Conservation (phyloP, 2,329 filamentous ascomycete species). For the Nannizzia gypsea region DNA sequence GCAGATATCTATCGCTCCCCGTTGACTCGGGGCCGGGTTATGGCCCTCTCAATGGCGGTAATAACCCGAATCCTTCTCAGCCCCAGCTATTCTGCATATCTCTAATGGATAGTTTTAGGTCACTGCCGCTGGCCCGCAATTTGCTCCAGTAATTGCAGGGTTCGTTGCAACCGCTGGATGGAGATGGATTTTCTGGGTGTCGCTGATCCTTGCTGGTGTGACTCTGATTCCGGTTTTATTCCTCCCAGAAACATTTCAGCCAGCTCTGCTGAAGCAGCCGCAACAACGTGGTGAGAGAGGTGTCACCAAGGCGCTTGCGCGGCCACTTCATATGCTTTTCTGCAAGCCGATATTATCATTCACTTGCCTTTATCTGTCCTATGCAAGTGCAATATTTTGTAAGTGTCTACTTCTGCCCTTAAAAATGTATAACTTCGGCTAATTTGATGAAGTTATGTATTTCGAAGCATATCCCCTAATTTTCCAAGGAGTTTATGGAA, state of each 20-base stretch:
- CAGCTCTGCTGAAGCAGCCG: not conserved
- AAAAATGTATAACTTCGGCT: not conserved
- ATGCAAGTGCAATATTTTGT: not conserved
- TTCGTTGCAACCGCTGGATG: not conserved
- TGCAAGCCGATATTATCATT: not conserved
- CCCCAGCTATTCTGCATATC: not conserved
- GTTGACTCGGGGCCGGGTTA: not conserved
- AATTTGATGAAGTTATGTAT: not conserved
- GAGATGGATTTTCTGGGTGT: not conserved
- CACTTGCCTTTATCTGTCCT: not conserved
- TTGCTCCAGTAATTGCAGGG: not conserved
- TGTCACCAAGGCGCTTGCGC: not conserved
- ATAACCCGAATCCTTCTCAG: not conserved
- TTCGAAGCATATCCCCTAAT: not conserved
- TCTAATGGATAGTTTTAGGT: not conserved
- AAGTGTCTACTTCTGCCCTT: not conserved
- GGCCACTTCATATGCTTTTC: not conserved
- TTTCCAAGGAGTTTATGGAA: slow-evolving; percentile 9
- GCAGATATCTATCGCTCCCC: not conserved
- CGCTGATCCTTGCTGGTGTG: not conserved
- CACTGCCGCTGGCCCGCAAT: not conserved
- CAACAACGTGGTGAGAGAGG: not conserved
- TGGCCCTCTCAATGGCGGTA: not conserved
- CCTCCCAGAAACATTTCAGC: not conserved
- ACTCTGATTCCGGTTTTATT: not conserved